Percentiles rank a stretch among this genome's conserved stretches.
Evolutionary conservation across 1,284 basidiomycete species (phyloP).

Genomic region (Cutaneotrichosporon sp.): DNA sequence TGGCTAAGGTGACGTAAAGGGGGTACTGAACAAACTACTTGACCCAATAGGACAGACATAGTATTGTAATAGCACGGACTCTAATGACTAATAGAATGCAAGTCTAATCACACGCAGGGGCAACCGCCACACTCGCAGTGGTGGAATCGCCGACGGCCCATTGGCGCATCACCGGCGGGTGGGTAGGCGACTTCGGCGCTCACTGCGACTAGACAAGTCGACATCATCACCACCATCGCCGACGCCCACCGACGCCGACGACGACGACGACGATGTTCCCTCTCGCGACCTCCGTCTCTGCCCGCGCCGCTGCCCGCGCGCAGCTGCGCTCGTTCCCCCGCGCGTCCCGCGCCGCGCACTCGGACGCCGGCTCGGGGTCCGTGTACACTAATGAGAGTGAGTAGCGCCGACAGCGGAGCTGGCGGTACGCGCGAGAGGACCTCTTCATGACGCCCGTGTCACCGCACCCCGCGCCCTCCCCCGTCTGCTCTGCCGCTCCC

Average conservation of each 20-base stretch:
- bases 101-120: too few species aligned
- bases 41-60: too few species aligned
- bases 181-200: too few species aligned
- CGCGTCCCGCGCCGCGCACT: slow-evolving; percentile 22
- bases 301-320: background rate
- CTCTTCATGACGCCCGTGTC: background rate
- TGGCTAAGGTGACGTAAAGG: too few species aligned
- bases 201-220: too few species aligned
- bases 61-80: too few species aligned
- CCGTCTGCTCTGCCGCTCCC: too few species aligned
- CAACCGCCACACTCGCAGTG: background rate
- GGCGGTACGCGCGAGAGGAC: background rate
- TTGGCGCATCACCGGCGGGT: background rate
- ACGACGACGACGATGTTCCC: slow-evolving; percentile 12
- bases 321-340: slow-evolving; percentile 9
- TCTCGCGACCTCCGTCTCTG: slow-evolving; percentile 11
- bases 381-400: slow-evolving; percentile 27
- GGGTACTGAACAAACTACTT: too few species aligned
- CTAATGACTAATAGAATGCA: too few species aligned
- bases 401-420: slow-evolving; percentile 7
- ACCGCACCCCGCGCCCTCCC: too few species aligned
- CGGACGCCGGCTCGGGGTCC: background rate
- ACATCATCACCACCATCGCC: background rate
- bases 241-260: background rate
- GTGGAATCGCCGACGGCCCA: slow-evolving; percentile 1